A percentile compares a stretch with the other conserved stretches of the same genome.
Evolutionary conservation across 2,329 filamentous ascomycete species (phyloP).

Genomic region (Corynespora cassiicola): DNA sequence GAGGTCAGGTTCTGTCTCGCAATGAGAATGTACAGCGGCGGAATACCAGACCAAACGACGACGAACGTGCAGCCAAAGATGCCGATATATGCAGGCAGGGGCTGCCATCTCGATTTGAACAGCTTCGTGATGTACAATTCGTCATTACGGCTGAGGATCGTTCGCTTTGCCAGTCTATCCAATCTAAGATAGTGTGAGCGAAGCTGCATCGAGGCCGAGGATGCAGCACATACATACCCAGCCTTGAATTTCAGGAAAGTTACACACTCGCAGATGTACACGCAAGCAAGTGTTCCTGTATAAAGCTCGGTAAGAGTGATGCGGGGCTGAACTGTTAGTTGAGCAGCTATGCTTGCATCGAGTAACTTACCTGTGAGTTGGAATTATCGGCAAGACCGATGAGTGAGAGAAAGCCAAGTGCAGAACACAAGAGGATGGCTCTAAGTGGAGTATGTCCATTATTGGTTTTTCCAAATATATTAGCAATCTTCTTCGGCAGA

Average conservation of each 20-base stretch:
- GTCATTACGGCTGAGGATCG: constrained; percentile 30
- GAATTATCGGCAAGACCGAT: constrained; percentile 25
- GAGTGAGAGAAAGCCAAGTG: constrained; percentile 34
- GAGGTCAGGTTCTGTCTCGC: constrained; percentile 17
- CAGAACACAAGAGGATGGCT: constrained; percentile 34
- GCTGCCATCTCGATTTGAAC: constrained; percentile 42
- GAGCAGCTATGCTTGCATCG: background rate
- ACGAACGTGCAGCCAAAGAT: constrained; percentile 30
- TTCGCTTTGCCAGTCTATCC: constrained; percentile 16
- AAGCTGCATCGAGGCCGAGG: too few relatives aligned
- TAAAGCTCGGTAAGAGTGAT: constrained; percentile 33
- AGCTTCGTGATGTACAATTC: constrained; percentile 26
- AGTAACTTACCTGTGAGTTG: constrained; percentile 29
- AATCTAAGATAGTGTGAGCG: constrained; percentile 11
- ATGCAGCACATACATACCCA: constrained; percentile 19
- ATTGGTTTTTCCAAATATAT: constrained; percentile 35
- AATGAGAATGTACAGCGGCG: constrained; percentile 29
- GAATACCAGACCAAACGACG: constrained; percentile 32
- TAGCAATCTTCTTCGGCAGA: constrained; percentile 18
- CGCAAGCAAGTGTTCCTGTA: constrained; percentile 29
- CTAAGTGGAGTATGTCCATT: constrained; percentile 36
- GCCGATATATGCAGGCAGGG: constrained; percentile 36
- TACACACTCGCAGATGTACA: constrained; percentile 35
- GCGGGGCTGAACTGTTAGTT: constrained; percentile 22
- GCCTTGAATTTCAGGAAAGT: constrained; percentile 38